Base-by-base conservation (phyloP, 768 basidiomycete genomes). In the Amanita pallidorosea region DNA sequence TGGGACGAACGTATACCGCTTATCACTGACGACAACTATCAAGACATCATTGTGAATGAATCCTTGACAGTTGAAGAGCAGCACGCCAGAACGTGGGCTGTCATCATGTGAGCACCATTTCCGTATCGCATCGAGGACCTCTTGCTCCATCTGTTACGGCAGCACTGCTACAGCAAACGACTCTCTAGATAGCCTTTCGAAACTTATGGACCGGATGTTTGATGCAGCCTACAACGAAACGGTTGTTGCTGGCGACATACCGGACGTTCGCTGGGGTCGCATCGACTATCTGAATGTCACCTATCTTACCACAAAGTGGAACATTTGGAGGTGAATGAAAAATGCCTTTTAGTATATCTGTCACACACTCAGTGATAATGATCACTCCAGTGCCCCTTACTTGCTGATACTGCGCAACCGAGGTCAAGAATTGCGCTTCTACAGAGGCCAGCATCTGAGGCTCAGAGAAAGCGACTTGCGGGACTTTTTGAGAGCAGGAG, bases 231-330 rank as follows among this genome's bases (percentile, higher is more conserved):
- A 73, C 63, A 86, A 90, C 62, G 66, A 75, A 55, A 76, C 82
- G 5, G 48, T 76, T 31, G 61, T 76, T 12, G 75, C 73, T 18
- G 74, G 73, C 8, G 87, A 85, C 61, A 65, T 88, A 15, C 80
- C 80, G 3, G 63, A 88, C 60, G 76, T 93, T 51, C 81, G 77
- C 52, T 94, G 85, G 77, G 92, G 80, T 46, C 80, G 92, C 54
- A 80, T 95, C 52, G 89, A 94, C 69, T 95, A 92, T 64, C 67
- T 91, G 55, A 82, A 84, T 54, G 90, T 93, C 55, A 91, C 88
- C 3, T 67, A 72, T 48, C 65, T 92, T 51, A 93, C 90, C 51
- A 90, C 89, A 2, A 85, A 85, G 60, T 95, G 92, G 92, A 70
- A 63, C 33, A 64, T 94, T 44, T 93, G 89, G 88, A 76, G 78